These are phyloP conservation scores for Fraxinus dipetala DNA, from an alignment of 305 asterid genomes.

Conservation along the genomic window DNA sequence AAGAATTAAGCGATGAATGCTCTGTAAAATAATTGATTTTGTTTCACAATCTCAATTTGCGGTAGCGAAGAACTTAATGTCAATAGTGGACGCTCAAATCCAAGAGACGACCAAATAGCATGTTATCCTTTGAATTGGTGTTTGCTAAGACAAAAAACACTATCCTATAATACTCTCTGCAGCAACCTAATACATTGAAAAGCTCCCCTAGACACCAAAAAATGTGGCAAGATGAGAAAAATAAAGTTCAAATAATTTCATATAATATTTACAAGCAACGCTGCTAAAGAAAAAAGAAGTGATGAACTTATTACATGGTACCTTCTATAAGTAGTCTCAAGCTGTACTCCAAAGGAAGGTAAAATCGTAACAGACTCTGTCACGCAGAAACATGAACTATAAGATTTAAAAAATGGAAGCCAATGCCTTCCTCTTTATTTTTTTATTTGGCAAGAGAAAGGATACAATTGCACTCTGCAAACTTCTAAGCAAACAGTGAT, in stretches of 20 bases:
- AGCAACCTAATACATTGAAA: not conserved
- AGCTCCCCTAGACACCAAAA: not conserved
- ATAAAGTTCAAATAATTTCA: not conserved
- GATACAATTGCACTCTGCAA: no score
- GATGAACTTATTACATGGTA: slow-evolving; percentile 21
- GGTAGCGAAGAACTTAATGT: not conserved
- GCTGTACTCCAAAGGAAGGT: slow-evolving; percentile 88
- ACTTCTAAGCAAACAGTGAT: no score
- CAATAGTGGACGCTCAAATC: not conserved
- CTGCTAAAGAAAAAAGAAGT: not conserved
- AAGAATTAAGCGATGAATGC: not conserved
- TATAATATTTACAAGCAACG: not conserved
- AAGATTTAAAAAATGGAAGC: not conserved
- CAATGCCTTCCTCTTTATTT: not conserved
- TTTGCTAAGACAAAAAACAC: not conserved
- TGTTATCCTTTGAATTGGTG: not conserved
- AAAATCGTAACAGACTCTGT: slow-evolving; percentile 77
- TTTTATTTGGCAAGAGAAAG: no score
- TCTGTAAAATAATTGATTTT: no score
- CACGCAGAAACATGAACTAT: slow-evolving; percentile 19
- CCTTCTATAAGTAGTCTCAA: slow-evolving; percentile 80
- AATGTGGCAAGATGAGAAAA: not conserved
- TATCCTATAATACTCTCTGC: not conserved
- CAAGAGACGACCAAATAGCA: not conserved
- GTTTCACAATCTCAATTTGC: not conserved